A percentile compares a stretch with the other conserved stretches of the same genome.
phyloP scores from a whole-genome alignment of 805 yeast genomes.

The Dipodascus geniculatus region DNA sequence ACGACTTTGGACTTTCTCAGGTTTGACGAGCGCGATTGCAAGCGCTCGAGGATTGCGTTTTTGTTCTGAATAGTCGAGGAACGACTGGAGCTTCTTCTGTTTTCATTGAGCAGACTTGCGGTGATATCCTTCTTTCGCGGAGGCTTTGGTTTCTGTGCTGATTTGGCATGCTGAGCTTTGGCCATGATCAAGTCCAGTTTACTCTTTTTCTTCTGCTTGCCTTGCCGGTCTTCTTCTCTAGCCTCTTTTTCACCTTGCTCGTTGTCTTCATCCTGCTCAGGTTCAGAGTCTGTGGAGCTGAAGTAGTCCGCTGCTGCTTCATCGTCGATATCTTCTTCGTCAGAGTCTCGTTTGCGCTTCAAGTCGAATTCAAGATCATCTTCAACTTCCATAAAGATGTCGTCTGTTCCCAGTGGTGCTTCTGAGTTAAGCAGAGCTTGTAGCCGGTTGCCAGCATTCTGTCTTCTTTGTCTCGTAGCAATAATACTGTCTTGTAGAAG shows the following conservation, averaged over 20 bases:
- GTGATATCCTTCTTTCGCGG: slow-evolving; percentile 7
- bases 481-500: slow-evolving; percentile 45
- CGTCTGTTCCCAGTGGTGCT: slow-evolving; percentile 49
- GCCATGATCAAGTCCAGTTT: slow-evolving; percentile 16
- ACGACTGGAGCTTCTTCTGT: slow-evolving; percentile 67
- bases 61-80: slow-evolving; percentile 67
- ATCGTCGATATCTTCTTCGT: slow-evolving; percentile 24
- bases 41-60: slow-evolving; percentile 59
- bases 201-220: slow-evolving; percentile 21
- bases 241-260: slow-evolving; percentile 53
- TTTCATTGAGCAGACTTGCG: slow-evolving; percentile 30
- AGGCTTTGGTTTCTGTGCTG: slow-evolving; percentile 22
- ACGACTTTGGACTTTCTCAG: slow-evolving; percentile 34
- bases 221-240: slow-evolving; percentile 21
- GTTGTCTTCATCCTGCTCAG: slow-evolving; percentile 37
- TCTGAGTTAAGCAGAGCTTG: slow-evolving; percentile 62
- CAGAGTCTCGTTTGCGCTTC: slow-evolving; percentile 8
- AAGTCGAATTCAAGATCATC: slow-evolving; percentile 30
- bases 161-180: slow-evolving; percentile 27
- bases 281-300: slow-evolving; percentile 26
- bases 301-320: slow-evolving; percentile 35
- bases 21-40: slow-evolving; percentile 45
- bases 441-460: slow-evolving; percentile 85
- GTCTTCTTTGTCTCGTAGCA: slow-evolving; percentile 62
- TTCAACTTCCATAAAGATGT: slow-evolving; percentile 32